Evolutionary conservation across 257 asterid species (phyloP), one percentile per base, ranked within the genome.

Genomic region (Craterostigma plantagineum): DNA sequence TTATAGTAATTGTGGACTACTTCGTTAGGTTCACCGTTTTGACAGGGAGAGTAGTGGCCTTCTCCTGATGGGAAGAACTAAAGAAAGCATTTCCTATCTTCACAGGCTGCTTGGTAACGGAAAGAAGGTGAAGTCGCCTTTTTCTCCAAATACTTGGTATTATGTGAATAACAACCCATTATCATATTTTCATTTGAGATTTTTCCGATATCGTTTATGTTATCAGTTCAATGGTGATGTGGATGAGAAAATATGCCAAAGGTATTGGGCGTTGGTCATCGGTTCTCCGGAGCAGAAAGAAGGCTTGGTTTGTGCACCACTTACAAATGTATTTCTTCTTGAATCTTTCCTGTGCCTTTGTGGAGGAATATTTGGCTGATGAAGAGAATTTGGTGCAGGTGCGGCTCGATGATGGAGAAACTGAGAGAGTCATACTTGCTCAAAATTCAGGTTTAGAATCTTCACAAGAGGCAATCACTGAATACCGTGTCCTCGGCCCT

Each of bases 31-130:
- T 55, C 92, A 80, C 59, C 95, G 95, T 54, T 81, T 87, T 59
- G 95, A 87, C 63, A 69, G 92, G 52, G 98, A 87, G 74, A 87
- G 86, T 54, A 82, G 98, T 34, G 98, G 98, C 40, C 90, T 87
- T 51, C 69, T 76, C 39, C 45, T 87, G 43, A 76, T 82, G 95
- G 98, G 98, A 63, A 72, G 95, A 69, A 76, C 93, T 7, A 49
- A 60, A 40, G 90, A 79, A 63, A 87, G 98, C 67, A 61, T 79
- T 58, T 74, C 91, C 38, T 50, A 63, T 68, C 93, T 87, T 51
- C 81, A 79, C 52, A 61, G 69, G 67, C 49, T 87, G 72, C 77
- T 76, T 68, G 62, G 77, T 55, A 81, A 70, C 56, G 63, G 50
- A 39, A 67, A 63, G 51, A 75, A 68, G 61, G 66, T 63, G 35